Conservation (phyloP, 23 red algal species). For the Gracilaria vermiculophylla region DNA sequence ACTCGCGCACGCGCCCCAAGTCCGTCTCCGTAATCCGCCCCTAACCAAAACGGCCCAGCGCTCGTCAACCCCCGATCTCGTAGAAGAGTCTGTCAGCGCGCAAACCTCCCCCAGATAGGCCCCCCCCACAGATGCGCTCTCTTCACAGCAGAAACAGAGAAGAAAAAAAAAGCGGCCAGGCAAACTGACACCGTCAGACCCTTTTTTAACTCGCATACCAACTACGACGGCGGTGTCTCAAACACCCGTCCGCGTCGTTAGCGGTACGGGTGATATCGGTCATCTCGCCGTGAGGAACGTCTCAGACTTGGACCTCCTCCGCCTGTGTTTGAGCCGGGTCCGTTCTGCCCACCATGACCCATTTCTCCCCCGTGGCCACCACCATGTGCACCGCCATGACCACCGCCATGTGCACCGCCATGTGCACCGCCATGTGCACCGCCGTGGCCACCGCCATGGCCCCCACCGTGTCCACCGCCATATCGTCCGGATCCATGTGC, state of each 20-base stretch:
- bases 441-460: background rate
- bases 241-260: conserved; percentile 3
- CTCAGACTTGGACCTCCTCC: conserved; percentile 27
- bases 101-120: no score
- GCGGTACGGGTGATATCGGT: conserved; percentile 68
- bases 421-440: background rate
- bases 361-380: conserved; percentile 29
- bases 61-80: no score
- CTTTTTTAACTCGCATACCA: conserved; percentile 1
- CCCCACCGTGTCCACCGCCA: conserved; percentile 1
- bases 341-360: conserved; percentile 21
- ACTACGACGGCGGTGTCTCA: background rate
- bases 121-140: no score
- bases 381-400: conserved; percentile 22
- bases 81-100: no score
- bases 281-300: conserved; percentile 49
- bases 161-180: background rate
- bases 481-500: conserved; percentile 34
- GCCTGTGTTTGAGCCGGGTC: background rate
- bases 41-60: background rate
- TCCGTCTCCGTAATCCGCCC: background rate
- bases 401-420: conserved; percentile 36
- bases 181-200: conserved; percentile 19
- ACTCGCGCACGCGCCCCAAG: background rate
- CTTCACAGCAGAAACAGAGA: background rate